These are phyloP conservation scores for Ramalina intermedia DNA, from an alignment of 495 filamentous ascomycete species.

Conservation along the genomic window DNA sequence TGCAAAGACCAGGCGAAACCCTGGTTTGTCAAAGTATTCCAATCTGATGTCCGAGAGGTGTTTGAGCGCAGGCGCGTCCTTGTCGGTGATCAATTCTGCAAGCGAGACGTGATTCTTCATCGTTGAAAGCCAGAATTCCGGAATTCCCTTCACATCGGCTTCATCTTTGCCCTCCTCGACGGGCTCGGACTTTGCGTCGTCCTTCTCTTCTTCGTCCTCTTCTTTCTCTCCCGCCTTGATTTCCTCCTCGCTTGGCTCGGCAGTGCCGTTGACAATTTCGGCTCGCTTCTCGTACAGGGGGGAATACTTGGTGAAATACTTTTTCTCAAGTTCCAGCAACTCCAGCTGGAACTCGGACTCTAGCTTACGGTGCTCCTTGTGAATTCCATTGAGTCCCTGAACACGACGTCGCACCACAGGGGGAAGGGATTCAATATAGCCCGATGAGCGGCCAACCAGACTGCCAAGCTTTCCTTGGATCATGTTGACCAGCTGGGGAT, in stretches of 20 bases:
- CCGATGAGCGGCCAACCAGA: slow-evolving; percentile 87
- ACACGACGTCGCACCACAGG: slow-evolving; percentile 80
- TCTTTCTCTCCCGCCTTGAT: slow-evolving; percentile 74
- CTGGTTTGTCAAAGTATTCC: slow-evolving; percentile 96
- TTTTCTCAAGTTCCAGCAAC: slow-evolving; percentile 94
- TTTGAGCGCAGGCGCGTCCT: slow-evolving; percentile 86
- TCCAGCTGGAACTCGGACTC: slow-evolving; percentile 98
- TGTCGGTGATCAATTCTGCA: slow-evolving; percentile 94
- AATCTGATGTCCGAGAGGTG: slow-evolving; percentile 88
- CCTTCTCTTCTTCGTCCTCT: slow-evolving; percentile 52
- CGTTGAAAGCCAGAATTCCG: slow-evolving; percentile 98
- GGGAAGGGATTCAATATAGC: slow-evolving; percentile 94
- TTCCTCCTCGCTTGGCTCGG: slow-evolving; percentile 76
- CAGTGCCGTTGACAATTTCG: slow-evolving; percentile 75
- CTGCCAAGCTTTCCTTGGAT: slow-evolving; percentile 91
- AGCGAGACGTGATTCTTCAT: slow-evolving; percentile 99
- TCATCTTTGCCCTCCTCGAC: slow-evolving; percentile 29
- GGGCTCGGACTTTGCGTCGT: slow-evolving; percentile 29
- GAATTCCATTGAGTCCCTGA: slow-evolving; percentile 87
- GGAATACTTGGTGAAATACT: slow-evolving; percentile 96
- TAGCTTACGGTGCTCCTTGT: slow-evolving; percentile 96
- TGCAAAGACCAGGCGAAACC: slow-evolving; percentile 95
- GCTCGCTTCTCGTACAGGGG: slow-evolving; percentile 93
- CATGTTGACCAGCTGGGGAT: slow-evolving; percentile 86
- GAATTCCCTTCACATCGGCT: slow-evolving; percentile 60